Base-by-base conservation (phyloP, 1,139 yeast species). In the Hemisphaericaspora subhashii region DNA sequence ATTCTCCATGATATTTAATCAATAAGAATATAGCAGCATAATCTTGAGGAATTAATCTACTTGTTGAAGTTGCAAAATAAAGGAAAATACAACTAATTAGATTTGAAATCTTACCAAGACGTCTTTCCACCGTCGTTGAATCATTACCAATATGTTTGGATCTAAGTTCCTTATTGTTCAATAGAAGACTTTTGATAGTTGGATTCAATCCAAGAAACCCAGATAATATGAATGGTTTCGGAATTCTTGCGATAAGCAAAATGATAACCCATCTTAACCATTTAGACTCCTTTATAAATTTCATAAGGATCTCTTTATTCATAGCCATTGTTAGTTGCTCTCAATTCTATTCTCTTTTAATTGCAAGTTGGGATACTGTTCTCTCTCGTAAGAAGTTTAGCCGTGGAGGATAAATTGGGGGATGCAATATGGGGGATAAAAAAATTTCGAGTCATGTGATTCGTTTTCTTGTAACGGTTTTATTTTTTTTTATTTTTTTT, bases 1-100 rank as follows among this genome's bases (percentile, higher is more conserved):
- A 48, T 33, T 56, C 59, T 20, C 64, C 66, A 33, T 60, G 58
- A 33, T 68, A 70, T 33, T 54, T 54, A 40, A 64, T 52, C 55
- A 65, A 57, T 11, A 69, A 45, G 41, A 64, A 67, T n/a, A 70
- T 55, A 48, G 62, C 58, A 8, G 61, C 47, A 42, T 70, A 71
- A 48, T 71, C 77, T 44, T 67, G 65, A 13, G 75, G 72, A 26
- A 71, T 56, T 9, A 36, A 40, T 10, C 46, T 41, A 39, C 58
- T 65, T 32, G 51, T 53, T n/a, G 54, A 45, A 1, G 64, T 50
- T 3, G 74, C 75, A 18, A 44, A 41, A 39, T 64, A 68, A 31
- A 70, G 53, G 26, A 70, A 47, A 2, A 43, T 40, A 32, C 65
- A 55, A 17, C 64, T 53, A 20, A 61, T 43, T 8, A 55, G 43